Evolutionary conservation across 306 rosid genomes (phyloP).

Genomic region (Cucumis melo): DNA sequence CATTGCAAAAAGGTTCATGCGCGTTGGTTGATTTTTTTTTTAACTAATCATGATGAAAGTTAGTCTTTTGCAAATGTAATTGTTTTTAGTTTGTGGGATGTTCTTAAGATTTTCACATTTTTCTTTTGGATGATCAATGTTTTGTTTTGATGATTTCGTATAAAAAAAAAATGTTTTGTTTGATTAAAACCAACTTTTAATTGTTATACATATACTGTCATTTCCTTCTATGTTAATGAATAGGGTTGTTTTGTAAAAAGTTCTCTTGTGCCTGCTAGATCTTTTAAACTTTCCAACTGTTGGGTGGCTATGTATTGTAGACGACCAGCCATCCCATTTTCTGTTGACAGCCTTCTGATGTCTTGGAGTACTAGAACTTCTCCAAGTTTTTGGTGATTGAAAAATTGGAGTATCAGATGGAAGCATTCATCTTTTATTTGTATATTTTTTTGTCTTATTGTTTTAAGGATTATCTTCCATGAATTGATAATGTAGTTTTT

Average conservation of each 20-base stretch:
- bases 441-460: not conserved
- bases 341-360: not conserved
- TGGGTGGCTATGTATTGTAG: not conserved
- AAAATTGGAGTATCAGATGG: not conserved
- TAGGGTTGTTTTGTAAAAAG: not conserved
- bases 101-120: not conserved
- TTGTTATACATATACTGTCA: not conserved
- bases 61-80: not conserved
- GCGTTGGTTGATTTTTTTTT: not conserved
- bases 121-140: not conserved
- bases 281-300: not conserved
- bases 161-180: not conserved
- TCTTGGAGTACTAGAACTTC: not conserved
- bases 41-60: not conserved
- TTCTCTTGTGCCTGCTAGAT: not conserved
- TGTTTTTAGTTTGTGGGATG: not conserved
- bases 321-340: not conserved
- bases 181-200: not conserved
- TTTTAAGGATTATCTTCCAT: no score
- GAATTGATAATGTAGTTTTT: no score
- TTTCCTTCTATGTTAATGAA: not conserved
- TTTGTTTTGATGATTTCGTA: no score
- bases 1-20: not conserved
- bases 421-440: not conserved
- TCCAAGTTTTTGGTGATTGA: not conserved